Evolutionary conservation across 306 rosid genomes (phyloP), one percentile per base, ranked within the genome.

Genomic region (Quercus bicolor): DNA sequence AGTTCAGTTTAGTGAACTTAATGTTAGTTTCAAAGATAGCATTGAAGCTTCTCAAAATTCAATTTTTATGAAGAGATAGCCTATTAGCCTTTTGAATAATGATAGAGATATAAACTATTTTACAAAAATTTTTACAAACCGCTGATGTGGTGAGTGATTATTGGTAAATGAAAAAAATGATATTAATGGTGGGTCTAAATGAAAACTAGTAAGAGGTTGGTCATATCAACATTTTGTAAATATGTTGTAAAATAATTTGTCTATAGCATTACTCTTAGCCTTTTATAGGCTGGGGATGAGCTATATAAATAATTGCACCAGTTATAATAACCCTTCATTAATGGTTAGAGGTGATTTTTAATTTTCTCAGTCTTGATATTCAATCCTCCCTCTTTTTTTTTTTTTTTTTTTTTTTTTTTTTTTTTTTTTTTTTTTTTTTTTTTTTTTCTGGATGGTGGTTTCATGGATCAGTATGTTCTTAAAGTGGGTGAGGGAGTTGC

Each of bases 381-480:
- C 37, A 51, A 18, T 23, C 4, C 18, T 0, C n/a, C n/a, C n/a
- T n/a, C n/a, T 6, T 5, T 28, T 74, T 74, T 33, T 60, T 34
- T 34, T 34, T 28, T 64, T 70, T 55, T 6, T 70, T 34, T 10
- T 40, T 70, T 34, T 10, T 40, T n/a, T n/a, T n/a, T n/a, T n/a
- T n/a, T n/a, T n/a, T 28, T 77, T 77, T 60, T 5, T 6, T 5
- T 28, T 74, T 74, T 33, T 60, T 34, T 34, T 34, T 28, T 64
- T 70, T 55, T 6, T 70, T 34, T 10, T 40, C 29, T 73, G 68
- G 79, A 76, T 45, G 75, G 48, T 76, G 77, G 68, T 43, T 80
- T 33, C 75, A 77, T 72, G 75, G 75, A 84, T 78, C 90, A 90
- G 93, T 92, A 92, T 76, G 70, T 89, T 68, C 91, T 92, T 33